Evolutionary conservation across 176 grass and related monocot species (phyloP).

Genomic region (Ampelocalamus luodianensis): DNA sequence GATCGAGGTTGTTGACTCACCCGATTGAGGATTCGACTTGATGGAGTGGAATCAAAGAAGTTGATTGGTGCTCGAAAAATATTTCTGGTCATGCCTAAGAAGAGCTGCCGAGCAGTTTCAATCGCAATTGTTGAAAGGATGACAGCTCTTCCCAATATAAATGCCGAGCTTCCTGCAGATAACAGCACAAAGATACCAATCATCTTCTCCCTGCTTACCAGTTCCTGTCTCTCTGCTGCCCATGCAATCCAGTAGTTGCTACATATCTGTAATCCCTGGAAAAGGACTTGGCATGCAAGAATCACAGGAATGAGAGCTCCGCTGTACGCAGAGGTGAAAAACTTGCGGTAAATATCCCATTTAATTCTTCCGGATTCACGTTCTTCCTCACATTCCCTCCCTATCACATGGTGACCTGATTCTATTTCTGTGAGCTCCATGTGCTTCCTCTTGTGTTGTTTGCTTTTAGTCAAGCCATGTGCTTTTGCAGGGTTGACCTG

Average conservation of each 20-base stretch:
- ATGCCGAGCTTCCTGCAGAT: slow-evolving; percentile 72
- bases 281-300: slow-evolving; percentile 74
- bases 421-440: slow-evolving; percentile 55
- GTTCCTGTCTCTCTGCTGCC: slow-evolving; percentile 68
- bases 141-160: slow-evolving; percentile 80
- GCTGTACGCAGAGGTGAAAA: slow-evolving; percentile 72
- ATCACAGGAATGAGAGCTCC: slow-evolving; percentile 71
- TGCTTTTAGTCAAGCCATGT: slow-evolving; percentile 38
- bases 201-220: slow-evolving; percentile 69
- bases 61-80: slow-evolving; percentile 75
- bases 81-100: slow-evolving; percentile 67
- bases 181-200: slow-evolving; percentile 71
- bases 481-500: slow-evolving; percentile 64
- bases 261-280: slow-evolving; percentile 80
- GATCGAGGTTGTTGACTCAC: slow-evolving; percentile 48
- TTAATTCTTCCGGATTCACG: slow-evolving; percentile 80
- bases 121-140: slow-evolving; percentile 80
- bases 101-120: slow-evolving; percentile 75
- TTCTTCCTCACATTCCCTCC: slow-evolving; percentile 68
- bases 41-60: slow-evolving; percentile 86
- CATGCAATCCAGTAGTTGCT: slow-evolving; percentile 96
- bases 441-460: slow-evolving; percentile 45
- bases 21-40: slow-evolving; percentile 86
- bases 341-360: slow-evolving; percentile 77
- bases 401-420: slow-evolving; percentile 41